Evolutionary conservation across 2,329 filamentous ascomycete genomes (phyloP), one percentile per base, ranked within the genome.

Genomic region (Fusarium odoratissimum): DNA sequence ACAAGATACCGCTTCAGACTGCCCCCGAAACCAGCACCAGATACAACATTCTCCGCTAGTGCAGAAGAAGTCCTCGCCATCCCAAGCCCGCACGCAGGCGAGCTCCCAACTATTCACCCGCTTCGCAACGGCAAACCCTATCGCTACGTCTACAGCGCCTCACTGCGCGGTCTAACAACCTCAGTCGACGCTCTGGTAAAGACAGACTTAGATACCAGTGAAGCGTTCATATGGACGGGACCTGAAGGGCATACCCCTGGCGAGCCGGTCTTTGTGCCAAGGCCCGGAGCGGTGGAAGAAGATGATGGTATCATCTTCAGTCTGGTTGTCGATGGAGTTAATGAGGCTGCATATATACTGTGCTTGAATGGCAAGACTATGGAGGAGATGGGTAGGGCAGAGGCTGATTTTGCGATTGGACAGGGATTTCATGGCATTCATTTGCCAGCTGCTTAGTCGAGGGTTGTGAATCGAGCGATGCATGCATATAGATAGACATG

Each of bases 51-150:
- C 23, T 61, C 75, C 9, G 49, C 72, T 7, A 66, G 62, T 1
- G 82, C 77, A 4, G 74, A 82, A 40, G 79, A 83, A n/a, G 72
- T 85, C 0, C 72, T 87, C 12, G 78, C 84, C 28, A 88, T 90
- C 49, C 83, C 84, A 11, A 84, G 83, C 0, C 88, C 89, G 1
- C 86, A 89, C 69, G 80, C 83, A 1, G 88, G 90, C 68, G 92
- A 94, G 67, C 83, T 94, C 11, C 91, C 92, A 0, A 89, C 86
- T 11, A 91, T 93, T 76, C 92, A 93, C 79, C 87, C 89, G 0
- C 64, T 72, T 3, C 90, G 85, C 72, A 79, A 84, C 1, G 88
- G 86, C 7, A 84, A 80, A 40, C 83, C 81, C 8, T 86, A 91
- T 75, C 88, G 90, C 35, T 93, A 88, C 77, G 85, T 90, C 17